A percentile compares a stretch with the other conserved stretches of the same genome.
Evolutionary conservation across 2,329 filamentous ascomycete genomes (phyloP).

Genomic region (Laburnicola sp.): DNA sequence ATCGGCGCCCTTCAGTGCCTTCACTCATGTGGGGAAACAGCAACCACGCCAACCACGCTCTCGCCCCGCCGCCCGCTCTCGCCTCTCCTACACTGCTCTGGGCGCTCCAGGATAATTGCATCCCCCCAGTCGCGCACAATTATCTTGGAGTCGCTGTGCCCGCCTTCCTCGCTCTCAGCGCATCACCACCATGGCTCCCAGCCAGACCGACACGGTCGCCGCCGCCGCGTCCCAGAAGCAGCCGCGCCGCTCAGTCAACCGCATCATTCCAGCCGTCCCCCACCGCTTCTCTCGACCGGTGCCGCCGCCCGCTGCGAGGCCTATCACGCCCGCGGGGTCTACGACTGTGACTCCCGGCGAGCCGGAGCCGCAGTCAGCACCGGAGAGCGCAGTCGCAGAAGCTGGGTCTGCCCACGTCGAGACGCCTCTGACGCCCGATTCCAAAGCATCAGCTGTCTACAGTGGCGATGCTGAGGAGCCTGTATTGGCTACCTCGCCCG

Average conservation of each 20-base stretch:
- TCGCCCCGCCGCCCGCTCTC: constrained; percentile 16
- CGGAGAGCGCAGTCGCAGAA: constrained; percentile 18
- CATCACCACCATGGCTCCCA: constrained; percentile 32
- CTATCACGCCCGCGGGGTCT: constrained; percentile 34
- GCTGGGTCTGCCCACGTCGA: constrained; percentile 16
- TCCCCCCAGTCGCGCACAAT: constrained; percentile 32
- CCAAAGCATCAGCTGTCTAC: constrained; percentile 22
- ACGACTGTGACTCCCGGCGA: constrained; percentile 20
- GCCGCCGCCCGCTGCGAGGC: constrained; percentile 24
- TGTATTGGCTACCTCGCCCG: constrained; percentile 19
- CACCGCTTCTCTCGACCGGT: constrained; percentile 34
- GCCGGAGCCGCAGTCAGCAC: constrained; percentile 18
- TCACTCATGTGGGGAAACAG: constrained; percentile 15
- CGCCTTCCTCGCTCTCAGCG: constrained; percentile 6
- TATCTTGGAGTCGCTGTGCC: constrained; percentile 48
- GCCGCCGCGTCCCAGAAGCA: constrained; percentile 27
- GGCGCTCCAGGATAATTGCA: constrained; percentile 51
- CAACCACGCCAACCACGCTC: constrained; percentile 17
- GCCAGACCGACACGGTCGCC: constrained; percentile 28
- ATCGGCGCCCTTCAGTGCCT: constrained; percentile 2
- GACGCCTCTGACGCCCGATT: constrained; percentile 36
- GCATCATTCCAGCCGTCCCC: constrained; percentile 46
- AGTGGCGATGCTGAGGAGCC: constrained; percentile 17
- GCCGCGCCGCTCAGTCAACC: constrained; percentile 30
- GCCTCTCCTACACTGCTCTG: constrained; percentile 15